Conservation (phyloP, 805 yeast genomes). For the Brettanomyces sp. region DNA sequence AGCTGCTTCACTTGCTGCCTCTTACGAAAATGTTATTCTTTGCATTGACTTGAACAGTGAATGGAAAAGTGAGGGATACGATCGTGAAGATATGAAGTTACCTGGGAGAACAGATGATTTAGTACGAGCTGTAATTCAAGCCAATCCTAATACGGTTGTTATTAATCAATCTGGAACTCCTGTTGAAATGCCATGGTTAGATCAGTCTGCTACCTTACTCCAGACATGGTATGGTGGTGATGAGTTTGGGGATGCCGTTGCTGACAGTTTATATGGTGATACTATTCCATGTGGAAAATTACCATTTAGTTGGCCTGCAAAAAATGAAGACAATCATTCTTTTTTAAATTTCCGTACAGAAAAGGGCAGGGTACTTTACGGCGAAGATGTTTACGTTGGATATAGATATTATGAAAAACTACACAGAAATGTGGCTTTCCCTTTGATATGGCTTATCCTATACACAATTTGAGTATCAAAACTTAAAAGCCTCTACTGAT, state of each 20-base stretch:
- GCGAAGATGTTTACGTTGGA: constrained; percentile 60
- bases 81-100: constrained; percentile 39
- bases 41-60: constrained; percentile 43
- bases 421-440: constrained; percentile 39
- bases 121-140: constrained; percentile 33
- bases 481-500: constrained; percentile 26
- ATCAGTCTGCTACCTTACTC: constrained; percentile 31
- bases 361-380: constrained; percentile 46
- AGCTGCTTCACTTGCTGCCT: constrained; percentile 41
- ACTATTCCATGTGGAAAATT: constrained; percentile 53
- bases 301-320: constrained; percentile 45
- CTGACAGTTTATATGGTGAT: constrained; percentile 53
- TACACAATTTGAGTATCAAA: constrained; percentile 35
- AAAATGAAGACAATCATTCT: constrained; percentile 46
- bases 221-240: constrained; percentile 53
- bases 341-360: constrained; percentile 41
- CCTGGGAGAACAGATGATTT: constrained; percentile 41
- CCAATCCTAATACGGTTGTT: constrained; percentile 40
- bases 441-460: constrained; percentile 59
- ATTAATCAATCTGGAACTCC: constrained; percentile 58
- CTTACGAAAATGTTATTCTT: constrained; percentile 44
- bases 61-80: constrained; percentile 55
- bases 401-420: constrained; percentile 51
- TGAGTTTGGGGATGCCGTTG: constrained; percentile 49
- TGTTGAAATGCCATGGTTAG: constrained; percentile 46